Base-by-base conservation (phyloP, 78 protist genomes). In the Dictyostelium purpureum region DNA sequence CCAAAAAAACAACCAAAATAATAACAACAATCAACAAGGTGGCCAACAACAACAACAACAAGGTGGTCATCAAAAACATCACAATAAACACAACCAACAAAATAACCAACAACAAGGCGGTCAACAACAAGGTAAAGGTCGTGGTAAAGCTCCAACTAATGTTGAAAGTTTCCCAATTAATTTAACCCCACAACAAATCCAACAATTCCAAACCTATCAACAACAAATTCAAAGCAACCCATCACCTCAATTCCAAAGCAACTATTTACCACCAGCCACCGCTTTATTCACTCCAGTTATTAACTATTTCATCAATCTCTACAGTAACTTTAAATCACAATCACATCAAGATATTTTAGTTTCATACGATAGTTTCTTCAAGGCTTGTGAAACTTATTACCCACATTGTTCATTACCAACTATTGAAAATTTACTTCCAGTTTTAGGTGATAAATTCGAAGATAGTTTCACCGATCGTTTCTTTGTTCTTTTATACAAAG, bases 401-500 rank as follows among this genome's bases (percentile, higher is more conserved):
- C 80, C 90, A 69, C 74, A 83, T 31, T 83, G 90, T 33, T 79
- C 90, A 38, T 33, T 83, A 28, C 90, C 90, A 69, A 83, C 90
- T 31, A 54, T 83, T 26, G 90, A 83, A 19, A 69, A 54, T 4
- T 73, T 83, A n/a, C 21, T 83, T 12, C 18, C 74, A 33, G 6
- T 83, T 18, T 59, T 83, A 18, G 90, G 90, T 73, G 90, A 83
- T 21, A 83, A 57, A 43, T 52, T 71, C n/a, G 80, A 83, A n/a
- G 90, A 83, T 40, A 70, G 43, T 21, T 74, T 75, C 56, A 77
- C 74, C 35, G 94, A 89, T 78, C 66, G 61, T 37, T 79, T 89
- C 88, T 96, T 96, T 89, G 54, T 93, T 47, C 51, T 78, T 42
- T 93, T 97, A 42, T 98, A 98, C 96, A 65, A 73, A 43, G 98